phyloP scores from a whole-genome alignment of 202 grass and related monocot genomes.

The Elaeis oleifera region DNA sequence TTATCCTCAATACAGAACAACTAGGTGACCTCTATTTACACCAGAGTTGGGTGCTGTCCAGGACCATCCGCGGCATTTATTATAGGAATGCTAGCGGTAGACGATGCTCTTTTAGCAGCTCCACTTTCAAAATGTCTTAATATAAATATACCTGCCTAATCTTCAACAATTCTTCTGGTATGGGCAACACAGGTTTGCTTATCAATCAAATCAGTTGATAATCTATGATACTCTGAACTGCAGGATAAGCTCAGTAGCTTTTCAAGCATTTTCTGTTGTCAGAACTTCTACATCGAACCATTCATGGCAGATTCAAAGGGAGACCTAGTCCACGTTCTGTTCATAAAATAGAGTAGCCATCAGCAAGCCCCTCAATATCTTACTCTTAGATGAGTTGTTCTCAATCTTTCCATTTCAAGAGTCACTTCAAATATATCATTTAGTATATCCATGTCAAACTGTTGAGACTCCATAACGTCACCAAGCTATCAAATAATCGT shows the following conservation, averaged over 20 bases:
- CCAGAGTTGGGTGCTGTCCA: slow-evolving; percentile 80
- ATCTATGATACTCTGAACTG: not conserved
- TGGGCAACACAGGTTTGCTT: slow-evolving; percentile 38
- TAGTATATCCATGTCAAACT: slow-evolving; percentile 55
- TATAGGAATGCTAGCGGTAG: slow-evolving; percentile 54
- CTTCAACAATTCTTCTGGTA: slow-evolving; percentile 82
- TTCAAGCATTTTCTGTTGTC: slow-evolving; percentile 79
- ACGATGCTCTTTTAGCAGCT: slow-evolving; percentile 58
- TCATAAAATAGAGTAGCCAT: slow-evolving; percentile 95
- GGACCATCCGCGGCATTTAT: slow-evolving; percentile 87
- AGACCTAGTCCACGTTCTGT: slow-evolving; percentile 69
- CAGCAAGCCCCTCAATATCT: slow-evolving; percentile 66
- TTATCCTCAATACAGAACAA: too few relatives aligned
- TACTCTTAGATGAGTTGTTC: slow-evolving; percentile 29
- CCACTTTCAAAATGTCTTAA: slow-evolving; percentile 86
- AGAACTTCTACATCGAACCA: slow-evolving; percentile 72
- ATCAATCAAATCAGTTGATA: not conserved
- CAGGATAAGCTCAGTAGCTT: slow-evolving; percentile 33
- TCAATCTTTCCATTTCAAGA: slow-evolving; percentile 76
- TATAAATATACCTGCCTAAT: slow-evolving; percentile 80
- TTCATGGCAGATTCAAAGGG: slow-evolving; percentile 83
- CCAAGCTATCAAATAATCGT: slow-evolving; percentile 19
- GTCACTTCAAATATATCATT: slow-evolving; percentile 81
- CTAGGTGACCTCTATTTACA: slow-evolving; percentile 7
- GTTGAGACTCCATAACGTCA: slow-evolving; percentile 76